Base-by-base conservation (phyloP, 495 filamentous ascomycete genomes). In the Chlorociboria aeruginascens region DNA sequence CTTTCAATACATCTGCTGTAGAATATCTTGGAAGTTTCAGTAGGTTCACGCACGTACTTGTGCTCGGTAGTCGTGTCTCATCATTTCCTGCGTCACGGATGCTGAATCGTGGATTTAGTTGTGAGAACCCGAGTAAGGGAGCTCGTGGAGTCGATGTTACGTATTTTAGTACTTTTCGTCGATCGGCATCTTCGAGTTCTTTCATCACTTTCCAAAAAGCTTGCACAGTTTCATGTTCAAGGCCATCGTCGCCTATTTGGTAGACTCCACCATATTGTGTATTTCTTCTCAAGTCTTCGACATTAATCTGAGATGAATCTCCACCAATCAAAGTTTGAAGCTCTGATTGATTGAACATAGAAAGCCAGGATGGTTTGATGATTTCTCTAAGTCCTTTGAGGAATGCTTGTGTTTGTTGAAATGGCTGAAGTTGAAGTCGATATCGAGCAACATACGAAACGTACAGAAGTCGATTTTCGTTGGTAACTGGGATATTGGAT, bases 271-370 rank as follows among this genome's bases (percentile, higher is more conserved):
- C 83, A 56, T 97, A 99, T 6, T 72, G 65, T 0, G 93, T 97
- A 62, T 99, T 83, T 11, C 66, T 73, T n/a, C 89, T 73, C 38
- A 97, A 70, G 58, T 99, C 93, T 25, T 82, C 76, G 36, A 99
- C 79, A 56, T 95, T 81, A 50, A 97, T 90, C 37, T 87, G 80
- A 13, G 81, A 81, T 20, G 73, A 77, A 56, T 90, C 85, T 47
- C 92, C 92, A 51, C 87, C 85, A 11, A 98, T 81, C 8, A 98
- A 77, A 0, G 86, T 92, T 62, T 98, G 92, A 16, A 98, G 71
- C 57, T 98, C 92, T 7, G 76, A 71, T 55, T 96, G 92, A 62
- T 98, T 98, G 71, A 99, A 99, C 92, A 99, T 99, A 53, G 79
- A 85, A 3, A 99, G 71, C 92, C 92, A 99, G 3, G 75, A 73